Percentiles rank a stretch among this genome's conserved stretches.
These are phyloP conservation scores for Eragrostis nindensis DNA, from an alignment of 176 grass and related monocot species.

Conservation along the genomic window DNA sequence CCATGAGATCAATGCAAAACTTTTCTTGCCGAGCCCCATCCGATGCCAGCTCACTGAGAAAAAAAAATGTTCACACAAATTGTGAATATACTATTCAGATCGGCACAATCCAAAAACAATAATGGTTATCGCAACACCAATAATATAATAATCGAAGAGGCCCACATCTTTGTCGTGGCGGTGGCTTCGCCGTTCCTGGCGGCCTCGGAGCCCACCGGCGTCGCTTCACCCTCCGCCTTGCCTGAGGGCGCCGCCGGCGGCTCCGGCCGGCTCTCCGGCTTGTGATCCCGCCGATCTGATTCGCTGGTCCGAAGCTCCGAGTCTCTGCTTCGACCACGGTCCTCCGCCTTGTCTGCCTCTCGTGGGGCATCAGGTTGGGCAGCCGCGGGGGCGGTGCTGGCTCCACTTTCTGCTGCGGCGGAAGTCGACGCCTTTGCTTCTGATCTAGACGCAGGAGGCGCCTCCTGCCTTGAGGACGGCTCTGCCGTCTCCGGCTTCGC, in stretches of 20 bases:
- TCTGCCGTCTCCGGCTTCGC: constrained; percentile 48
- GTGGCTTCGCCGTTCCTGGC: constrained; percentile 55
- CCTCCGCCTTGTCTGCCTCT: constrained; percentile 56
- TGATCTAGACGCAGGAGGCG: constrained; percentile 50
- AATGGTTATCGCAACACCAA: constrained; percentile 40
- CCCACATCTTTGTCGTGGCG: constrained; percentile 73
- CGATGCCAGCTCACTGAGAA: constrained; percentile 66
- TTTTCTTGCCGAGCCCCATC: constrained; percentile 76
- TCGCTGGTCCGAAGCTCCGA: constrained; percentile 43
- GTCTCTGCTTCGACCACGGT: constrained; percentile 48
- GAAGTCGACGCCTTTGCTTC: constrained; percentile 53
- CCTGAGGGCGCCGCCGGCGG: constrained; percentile 10
- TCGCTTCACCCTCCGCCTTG: constrained; percentile 56
- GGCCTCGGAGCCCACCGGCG: constrained; percentile 43
- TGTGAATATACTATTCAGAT: constrained; percentile 65
- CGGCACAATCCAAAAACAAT: constrained; percentile 53
- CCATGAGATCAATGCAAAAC: constrained; percentile 99
- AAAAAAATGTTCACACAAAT: constrained; percentile 53
- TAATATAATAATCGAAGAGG: constrained; percentile 46
- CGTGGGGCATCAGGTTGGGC: constrained; percentile 21
- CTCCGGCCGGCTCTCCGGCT: constrained; percentile 54
- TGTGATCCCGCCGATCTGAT: constrained; percentile 50
- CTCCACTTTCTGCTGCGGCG: constrained; percentile 44
- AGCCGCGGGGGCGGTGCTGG: constrained; percentile 1
- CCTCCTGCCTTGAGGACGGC: constrained; percentile 38